Evolutionary conservation across 805 yeast genomes (phyloP).

Genomic region (Ogataea thermomethanolica): DNA sequence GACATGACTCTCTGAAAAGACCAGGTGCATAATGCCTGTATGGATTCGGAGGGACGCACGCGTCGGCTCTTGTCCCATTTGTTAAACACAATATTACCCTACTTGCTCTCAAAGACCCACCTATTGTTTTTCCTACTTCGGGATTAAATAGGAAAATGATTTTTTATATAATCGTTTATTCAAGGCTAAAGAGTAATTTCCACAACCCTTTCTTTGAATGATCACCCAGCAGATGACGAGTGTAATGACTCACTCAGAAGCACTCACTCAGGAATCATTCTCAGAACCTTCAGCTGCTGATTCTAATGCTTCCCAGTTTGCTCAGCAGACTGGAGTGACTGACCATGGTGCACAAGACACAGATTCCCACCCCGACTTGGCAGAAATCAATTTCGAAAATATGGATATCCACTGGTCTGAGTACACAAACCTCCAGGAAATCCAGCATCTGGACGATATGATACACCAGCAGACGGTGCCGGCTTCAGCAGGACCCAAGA

Average conservation of each 20-base stretch:
- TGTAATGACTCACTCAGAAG: background rate
- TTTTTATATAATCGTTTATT: background rate
- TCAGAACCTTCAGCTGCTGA: constrained; percentile 1
- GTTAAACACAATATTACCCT: background rate
- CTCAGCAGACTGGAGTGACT: background rate
- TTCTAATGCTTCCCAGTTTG: background rate
- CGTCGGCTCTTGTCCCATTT: too few relatives aligned
- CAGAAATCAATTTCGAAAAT: constrained; percentile 19
- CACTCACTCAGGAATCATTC: background rate
- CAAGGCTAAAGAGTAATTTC: constrained; percentile 1
- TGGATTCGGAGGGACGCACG: too few relatives aligned
- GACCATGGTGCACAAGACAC: background rate
- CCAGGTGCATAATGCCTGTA: too few relatives aligned
- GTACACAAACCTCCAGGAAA: constrained; percentile 24
- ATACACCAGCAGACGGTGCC: constrained; percentile 8
- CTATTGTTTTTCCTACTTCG: constrained; percentile 1
- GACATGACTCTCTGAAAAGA: too few relatives aligned
- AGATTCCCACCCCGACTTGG: constrained; percentile 1
- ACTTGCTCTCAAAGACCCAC: background rate
- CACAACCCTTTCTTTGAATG: constrained; percentile 4
- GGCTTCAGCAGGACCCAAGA: too few relatives aligned
- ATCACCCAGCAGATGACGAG: constrained; percentile 9
- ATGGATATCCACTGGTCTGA: constrained; percentile 26
- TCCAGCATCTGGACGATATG: constrained; percentile 21
- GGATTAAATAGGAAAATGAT: background rate